phyloP scores from a whole-genome alignment of 495 filamentous ascomycete genomes.

The Aspergillus mulundensis region DNA sequence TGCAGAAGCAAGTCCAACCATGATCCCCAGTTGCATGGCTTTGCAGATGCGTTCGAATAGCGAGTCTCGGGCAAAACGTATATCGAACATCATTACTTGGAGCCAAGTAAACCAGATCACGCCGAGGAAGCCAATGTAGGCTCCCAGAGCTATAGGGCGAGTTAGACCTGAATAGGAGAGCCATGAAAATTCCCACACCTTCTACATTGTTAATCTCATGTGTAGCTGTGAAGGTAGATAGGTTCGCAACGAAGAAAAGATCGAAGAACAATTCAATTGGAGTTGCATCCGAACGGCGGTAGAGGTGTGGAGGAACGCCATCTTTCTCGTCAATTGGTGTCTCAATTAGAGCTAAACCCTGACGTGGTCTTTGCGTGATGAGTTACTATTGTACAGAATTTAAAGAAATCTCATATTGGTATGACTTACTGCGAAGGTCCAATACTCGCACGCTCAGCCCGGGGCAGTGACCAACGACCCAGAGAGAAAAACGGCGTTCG shows the following conservation, averaged over 20 bases:
- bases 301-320: conserved; percentile 23
- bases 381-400: conserved; percentile 8
- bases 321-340: conserved; percentile 29
- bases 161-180: conserved; percentile 3
- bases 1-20: conserved; percentile 62
- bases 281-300: conserved; percentile 44
- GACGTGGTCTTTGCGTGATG: conserved; percentile 9
- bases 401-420: background rate
- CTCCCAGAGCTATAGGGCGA: conserved; percentile 28
- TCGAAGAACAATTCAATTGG: conserved; percentile 64
- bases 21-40: conserved; percentile 56
- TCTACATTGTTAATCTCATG: conserved; percentile 50
- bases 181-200: conserved; percentile 20
- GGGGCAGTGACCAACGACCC: conserved; percentile 17
- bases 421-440: conserved; percentile 20
- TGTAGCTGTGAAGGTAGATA: conserved; percentile 58
- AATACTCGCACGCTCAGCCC: conserved; percentile 1
- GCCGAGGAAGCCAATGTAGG: conserved; percentile 61
- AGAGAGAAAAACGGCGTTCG: conserved; percentile 18
- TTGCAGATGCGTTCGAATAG: conserved; percentile 63
- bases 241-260: conserved; percentile 65
- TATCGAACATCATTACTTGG: conserved; percentile 63
- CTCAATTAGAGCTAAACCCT: conserved; percentile 30
- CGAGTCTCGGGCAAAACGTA: conserved; percentile 65
- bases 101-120: conserved; percentile 73